Evolutionary conservation across 2,329 filamentous ascomycete genomes (phyloP).

Genomic region (Teratosphaeria nubilosa): DNA sequence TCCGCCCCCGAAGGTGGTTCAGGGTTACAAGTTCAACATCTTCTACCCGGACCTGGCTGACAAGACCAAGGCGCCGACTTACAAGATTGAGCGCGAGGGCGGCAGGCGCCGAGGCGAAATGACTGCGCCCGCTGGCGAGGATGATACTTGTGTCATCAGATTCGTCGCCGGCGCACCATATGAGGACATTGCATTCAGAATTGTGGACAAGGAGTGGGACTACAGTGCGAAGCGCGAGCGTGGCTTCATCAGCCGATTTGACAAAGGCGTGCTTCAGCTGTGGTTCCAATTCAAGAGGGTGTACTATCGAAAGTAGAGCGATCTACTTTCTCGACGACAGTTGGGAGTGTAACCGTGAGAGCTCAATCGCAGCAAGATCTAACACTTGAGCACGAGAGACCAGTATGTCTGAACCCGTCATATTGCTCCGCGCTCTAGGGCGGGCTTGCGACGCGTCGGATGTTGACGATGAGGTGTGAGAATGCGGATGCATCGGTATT

Average conservation of each 20-base stretch:
- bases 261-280: slow-evolving; percentile 73
- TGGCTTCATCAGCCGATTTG: slow-evolving; percentile 92
- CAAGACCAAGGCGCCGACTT: slow-evolving; percentile 81
- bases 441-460: too few relatives aligned
- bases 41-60: slow-evolving; percentile 97
- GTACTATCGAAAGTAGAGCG: slow-evolving; percentile 36
- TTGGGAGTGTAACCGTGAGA: neutral
- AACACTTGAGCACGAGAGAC: neutral
- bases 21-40: slow-evolving; percentile 99
- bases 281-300: slow-evolving; percentile 94
- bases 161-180: slow-evolving; percentile 95
- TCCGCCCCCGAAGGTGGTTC: slow-evolving; percentile 92
- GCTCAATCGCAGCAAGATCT: neutral
- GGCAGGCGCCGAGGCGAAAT: slow-evolving; percentile 84
- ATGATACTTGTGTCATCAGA: slow-evolving; percentile 91
- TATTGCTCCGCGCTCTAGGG: neutral
- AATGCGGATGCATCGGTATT: neutral
- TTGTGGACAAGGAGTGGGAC: slow-evolving; percentile 98
- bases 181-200: slow-evolving; percentile 91
- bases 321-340: neutral
- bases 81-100: slow-evolving; percentile 88
- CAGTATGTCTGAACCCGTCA: neutral
- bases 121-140: slow-evolving; percentile 84
- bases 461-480: neutral
- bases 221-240: slow-evolving; percentile 92